Evolutionary conservation across 768 basidiomycete species (phyloP).

Genomic region (Pleurotus giganteus): DNA sequence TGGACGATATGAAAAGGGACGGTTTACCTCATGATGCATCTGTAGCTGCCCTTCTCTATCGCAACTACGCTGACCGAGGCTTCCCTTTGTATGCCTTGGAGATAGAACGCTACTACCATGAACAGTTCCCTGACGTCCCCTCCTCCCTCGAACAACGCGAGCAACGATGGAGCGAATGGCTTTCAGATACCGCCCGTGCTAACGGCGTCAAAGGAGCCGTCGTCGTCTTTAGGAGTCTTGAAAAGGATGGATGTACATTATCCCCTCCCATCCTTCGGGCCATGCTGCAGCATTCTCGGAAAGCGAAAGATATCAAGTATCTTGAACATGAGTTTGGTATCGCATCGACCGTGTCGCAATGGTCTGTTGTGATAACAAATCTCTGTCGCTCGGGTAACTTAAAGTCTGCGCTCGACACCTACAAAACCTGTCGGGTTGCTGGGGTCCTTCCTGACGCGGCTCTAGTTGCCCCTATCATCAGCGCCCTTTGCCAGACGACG

Average conservation of each 20-base stretch:
- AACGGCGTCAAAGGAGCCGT: conserved; percentile 32
- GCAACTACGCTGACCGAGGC: conserved; percentile 41
- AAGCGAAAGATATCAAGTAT: conserved; percentile 38
- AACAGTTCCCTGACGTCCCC: conserved; percentile 19
- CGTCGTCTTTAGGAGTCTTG: conserved; percentile 29
- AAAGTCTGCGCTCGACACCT: conserved; percentile 45
- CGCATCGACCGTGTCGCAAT: conserved; percentile 41
- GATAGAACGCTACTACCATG: conserved; percentile 36
- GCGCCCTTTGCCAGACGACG: conserved; percentile 40
- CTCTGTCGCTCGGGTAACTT: conserved; percentile 36
- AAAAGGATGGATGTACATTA: conserved; percentile 28
- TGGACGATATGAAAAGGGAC: conserved; percentile 45
- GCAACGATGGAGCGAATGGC: conserved; percentile 14
- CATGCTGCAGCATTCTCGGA: conserved; percentile 41
- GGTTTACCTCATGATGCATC: conserved; percentile 42
- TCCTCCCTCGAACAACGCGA: conserved; percentile 4
- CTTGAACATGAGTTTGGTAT: conserved; percentile 40
- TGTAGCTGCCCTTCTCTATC: conserved; percentile 38
- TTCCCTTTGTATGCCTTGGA: conserved; percentile 32
- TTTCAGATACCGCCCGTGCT: conserved; percentile 19
- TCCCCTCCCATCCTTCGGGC: conserved; percentile 32
- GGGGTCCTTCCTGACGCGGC: conserved; percentile 47
- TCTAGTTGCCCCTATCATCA: conserved; percentile 56
- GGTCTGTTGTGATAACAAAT: conserved; percentile 57
- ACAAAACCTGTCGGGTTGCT: conserved; percentile 39